phyloP scores from a whole-genome alignment of 176 grass and related monocot genomes.

The Aegilops bicornis region DNA sequence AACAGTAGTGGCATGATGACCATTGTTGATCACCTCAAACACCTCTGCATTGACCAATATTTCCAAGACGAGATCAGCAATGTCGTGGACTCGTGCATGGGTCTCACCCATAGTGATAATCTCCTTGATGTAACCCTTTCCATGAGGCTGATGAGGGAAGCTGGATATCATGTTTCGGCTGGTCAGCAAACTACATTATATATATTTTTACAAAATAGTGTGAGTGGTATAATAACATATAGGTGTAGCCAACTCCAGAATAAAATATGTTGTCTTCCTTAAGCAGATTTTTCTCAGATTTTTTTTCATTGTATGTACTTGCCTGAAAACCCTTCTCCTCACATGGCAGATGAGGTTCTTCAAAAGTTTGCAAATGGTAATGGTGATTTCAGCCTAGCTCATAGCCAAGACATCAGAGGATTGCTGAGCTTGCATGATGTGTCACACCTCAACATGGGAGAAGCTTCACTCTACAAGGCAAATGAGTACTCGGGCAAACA shows the following conservation, averaged over 20 bases:
- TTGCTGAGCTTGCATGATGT: constrained; percentile 55
- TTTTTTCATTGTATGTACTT: not conserved
- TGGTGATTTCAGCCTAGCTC: constrained; percentile 31
- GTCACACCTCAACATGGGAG: constrained; percentile 54
- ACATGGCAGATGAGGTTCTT: constrained; percentile 32
- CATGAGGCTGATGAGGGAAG: constrained; percentile 47
- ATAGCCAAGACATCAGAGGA: constrained; percentile 36
- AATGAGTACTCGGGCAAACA: constrained; percentile 50
- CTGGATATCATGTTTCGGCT: constrained; percentile 41
- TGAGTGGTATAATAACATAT: not conserved
- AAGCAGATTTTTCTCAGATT: not conserved
- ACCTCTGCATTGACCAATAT: constrained; percentile 51
- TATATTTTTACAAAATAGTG: not conserved
- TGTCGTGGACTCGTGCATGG: not conserved
- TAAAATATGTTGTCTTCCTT: not conserved
- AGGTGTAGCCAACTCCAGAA: not conserved
- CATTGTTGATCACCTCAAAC: constrained; percentile 39
- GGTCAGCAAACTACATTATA: constrained; percentile 1
- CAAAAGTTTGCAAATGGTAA: not conserved
- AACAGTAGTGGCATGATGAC: not conserved
- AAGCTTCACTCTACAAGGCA: constrained; percentile 44
- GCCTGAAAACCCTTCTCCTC: not conserved
- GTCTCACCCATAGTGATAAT: not conserved
- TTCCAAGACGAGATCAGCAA: constrained; percentile 35
- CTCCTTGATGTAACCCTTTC: constrained; percentile 23